A percentile compares a stretch with the other conserved stretches of the same genome.
phyloP scores from a whole-genome alignment of 805 yeast genomes.

The Candida cerambycidarum region DNA sequence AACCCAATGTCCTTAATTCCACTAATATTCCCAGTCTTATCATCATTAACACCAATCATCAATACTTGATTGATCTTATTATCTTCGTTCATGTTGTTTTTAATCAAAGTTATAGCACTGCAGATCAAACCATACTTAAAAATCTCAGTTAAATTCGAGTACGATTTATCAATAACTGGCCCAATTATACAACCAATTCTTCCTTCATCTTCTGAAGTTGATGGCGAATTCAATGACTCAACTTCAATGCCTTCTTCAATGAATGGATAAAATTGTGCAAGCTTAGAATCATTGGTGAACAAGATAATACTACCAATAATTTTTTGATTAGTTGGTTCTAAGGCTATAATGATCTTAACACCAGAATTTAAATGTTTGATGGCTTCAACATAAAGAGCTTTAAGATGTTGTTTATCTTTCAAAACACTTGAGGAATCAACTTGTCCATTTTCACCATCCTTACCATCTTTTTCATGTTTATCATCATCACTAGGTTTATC shows the following conservation, averaged over 20 bases:
- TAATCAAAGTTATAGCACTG: constrained; percentile 51
- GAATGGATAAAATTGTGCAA: constrained; percentile 53
- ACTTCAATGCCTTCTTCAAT: constrained; percentile 38
- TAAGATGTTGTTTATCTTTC: constrained; percentile 21
- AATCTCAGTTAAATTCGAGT: constrained; percentile 52
- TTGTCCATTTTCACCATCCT: constrained; percentile 8
- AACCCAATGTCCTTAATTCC: constrained; percentile 47
- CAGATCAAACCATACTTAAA: constrained; percentile 58
- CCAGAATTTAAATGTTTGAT: constrained; percentile 32
- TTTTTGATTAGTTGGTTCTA: constrained; percentile 51
- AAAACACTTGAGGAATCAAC: constrained; percentile 6
- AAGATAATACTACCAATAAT: constrained; percentile 53
- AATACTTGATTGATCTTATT: constrained; percentile 33
- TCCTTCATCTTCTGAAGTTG: not conserved
- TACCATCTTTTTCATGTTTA: constrained; percentile 4
- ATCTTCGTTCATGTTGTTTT: constrained; percentile 29
- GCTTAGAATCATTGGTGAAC: constrained; percentile 45
- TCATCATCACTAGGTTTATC: not conserved
- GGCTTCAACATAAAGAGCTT: constrained; percentile 38
- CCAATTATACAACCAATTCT: constrained; percentile 54
- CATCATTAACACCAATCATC: constrained; percentile 38
- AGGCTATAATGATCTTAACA: constrained; percentile 49
- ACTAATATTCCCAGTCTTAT: constrained; percentile 24
- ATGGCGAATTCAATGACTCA: constrained; percentile 3
- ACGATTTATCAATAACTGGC: constrained; percentile 52